Base-by-base conservation (phyloP, 805 yeast species). In the Yamadazyma paraphyllophila region DNA sequence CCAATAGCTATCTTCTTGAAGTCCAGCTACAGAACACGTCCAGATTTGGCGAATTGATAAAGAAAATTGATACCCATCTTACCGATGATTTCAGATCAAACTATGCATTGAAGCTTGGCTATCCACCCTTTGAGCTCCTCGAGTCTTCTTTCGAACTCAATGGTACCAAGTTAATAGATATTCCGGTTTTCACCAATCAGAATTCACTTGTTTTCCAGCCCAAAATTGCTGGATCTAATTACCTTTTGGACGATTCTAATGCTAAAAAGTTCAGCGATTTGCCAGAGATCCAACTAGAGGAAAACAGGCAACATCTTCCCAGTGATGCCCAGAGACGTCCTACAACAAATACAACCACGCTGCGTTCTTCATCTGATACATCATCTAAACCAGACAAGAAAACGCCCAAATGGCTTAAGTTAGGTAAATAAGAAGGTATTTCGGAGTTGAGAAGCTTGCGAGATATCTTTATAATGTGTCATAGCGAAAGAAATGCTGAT, bases 191-290 rank as follows among this genome's bases (percentile, higher is more conserved):
- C 38, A 58, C 53, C 38, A 54, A 47, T 35, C 58, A 62, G 44
- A 55, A 66, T 7, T 49, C 61, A 9, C 54, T 71, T 29, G 63
- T 71, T n/a, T 70, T 73, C 72, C 74, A 67, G 43, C 40, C 51
- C 3, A 32, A 43, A 11, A 25, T 29, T 9, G 30, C 38, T 12
- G 46, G 43, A 7, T 14, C 43, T 7, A 30, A 38, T 17, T 48
- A 41, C 27, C 30, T 51, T 4, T 27, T 39, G 7, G 53, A 39
- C 5, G 41, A 36, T 3, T 45, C 44, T 11, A 14, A 35, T 8
- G 14, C 43, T 5, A 66, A 59, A 43, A 55, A 55, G 12, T 57
- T 61, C 17, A 47, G 44, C 25, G 65, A 69, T 20, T 51, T 71
- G 41, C 75, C 76, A 2, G 72, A 67, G 34, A 57, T 68, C 16